Percentiles rank a stretch among this genome's conserved stretches.
phyloP scores from a whole-genome alignment of 1,284 basidiomycete species.

The Grifola frondosa region DNA sequence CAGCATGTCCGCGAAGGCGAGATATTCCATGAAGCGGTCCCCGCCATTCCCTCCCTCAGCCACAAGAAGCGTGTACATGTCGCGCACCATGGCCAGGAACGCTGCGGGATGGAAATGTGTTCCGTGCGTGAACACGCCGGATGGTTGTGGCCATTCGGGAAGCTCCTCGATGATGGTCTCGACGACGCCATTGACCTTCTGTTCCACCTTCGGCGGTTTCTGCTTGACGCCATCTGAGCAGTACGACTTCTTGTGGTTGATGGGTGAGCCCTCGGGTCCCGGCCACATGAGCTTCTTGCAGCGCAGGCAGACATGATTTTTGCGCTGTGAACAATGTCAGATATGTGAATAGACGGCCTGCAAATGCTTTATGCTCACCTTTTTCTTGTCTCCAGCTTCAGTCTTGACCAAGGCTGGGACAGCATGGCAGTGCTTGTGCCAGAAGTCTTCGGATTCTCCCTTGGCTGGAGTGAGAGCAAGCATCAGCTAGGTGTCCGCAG shows the following conservation, averaged over 20 bases:
- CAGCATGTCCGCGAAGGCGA: neutral
- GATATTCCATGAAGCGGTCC: neutral
- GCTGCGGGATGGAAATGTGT: neutral
- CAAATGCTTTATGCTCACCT: too few species aligned
- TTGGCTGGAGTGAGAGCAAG: neutral
- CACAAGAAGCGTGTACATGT: neutral
- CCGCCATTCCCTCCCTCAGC: neutral
- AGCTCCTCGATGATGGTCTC: neutral
- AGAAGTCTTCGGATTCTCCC: neutral
- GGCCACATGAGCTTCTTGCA: constrained; percentile 1
- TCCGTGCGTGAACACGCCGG: neutral
- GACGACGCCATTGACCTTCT: neutral
- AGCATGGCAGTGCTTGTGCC: constrained; percentile 4
- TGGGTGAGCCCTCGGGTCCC: neutral
- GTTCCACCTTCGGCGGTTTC: neutral
- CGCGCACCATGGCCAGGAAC: neutral
- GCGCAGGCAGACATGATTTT: neutral
- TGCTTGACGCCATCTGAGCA: constrained; percentile 4
- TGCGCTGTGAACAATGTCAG: too few species aligned
- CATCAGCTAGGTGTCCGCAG: neutral
- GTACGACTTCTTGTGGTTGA: neutral
- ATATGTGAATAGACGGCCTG: too few species aligned
- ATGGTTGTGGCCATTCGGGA: neutral
- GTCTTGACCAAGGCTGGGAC: neutral
- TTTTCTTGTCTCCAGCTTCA: neutral